Evolutionary conservation across 257 asterid species (phyloP), one percentile per base, ranked within the genome.

Genomic region (Nicotiana paniculata): DNA sequence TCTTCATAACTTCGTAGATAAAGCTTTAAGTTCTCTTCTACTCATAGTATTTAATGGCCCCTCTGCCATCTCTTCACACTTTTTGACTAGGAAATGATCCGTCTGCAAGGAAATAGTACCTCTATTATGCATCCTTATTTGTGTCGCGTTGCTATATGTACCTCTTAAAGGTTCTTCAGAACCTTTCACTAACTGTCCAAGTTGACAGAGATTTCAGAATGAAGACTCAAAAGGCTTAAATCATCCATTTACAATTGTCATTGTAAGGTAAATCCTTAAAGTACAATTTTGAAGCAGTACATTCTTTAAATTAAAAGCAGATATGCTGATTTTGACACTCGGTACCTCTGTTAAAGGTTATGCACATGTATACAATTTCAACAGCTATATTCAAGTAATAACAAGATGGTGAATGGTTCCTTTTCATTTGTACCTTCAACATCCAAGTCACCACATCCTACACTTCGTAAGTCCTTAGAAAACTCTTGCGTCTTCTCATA

Each of bases 371-470:
- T 48, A 26, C 28, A 3, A 51, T 74, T 26, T 75, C 24, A 75
- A 26, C 43, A 24, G 16, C 79, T 51, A 75, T 21, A 75, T 48
- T 75, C 4, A 51, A n/a, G 63, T 51, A 75, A 26, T 4, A 75
- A 26, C 28, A 61, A 75, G 63, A 75, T 13, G 79, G 63, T n/a
- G 6, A n/a, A 75, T 21, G n/a, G 32, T 24, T 75, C 1, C 33
- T 15, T 75, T 51, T 75, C 9, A 33, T 46, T 5, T 57, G 67
- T 89, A 96, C 98, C 98, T 96, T 96, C 99, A 81, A 92, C 86
- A 90, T 96, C 99, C 91, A 96, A 90, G 91, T 96, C 99, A 83
- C 98, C 97, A 69, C 99, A 96, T 58, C 99, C 99, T 77, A 96
- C 97, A 54, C 93, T 89, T 62, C 85, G 92, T 85, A 96, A 88